Base-by-base conservation (phyloP, 2,329 filamentous ascomycete genomes). In the Colletotrichum zoysiae region DNA sequence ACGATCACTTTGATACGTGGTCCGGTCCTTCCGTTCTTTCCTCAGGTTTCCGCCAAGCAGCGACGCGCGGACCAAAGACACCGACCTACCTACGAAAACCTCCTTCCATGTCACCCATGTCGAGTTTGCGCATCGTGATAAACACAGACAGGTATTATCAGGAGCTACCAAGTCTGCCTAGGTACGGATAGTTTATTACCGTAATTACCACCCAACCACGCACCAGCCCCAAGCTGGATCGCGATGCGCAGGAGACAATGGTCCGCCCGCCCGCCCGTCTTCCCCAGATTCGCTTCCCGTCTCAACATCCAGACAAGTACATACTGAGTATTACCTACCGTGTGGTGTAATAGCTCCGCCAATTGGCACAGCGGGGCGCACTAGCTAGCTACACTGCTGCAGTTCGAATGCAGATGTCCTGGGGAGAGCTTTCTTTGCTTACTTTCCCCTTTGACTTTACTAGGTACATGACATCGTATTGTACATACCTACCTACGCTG, bases 51-150 rank as follows among this genome's bases (percentile, higher is more conserved):
- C 51, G 53, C 46, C 59, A 69, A 69, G 70, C 30, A 30, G 38
- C 46, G 55, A 56, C 65, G 70, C 69, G 69, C 55, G 70, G 70
- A 65, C 70, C 23, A 8, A 20, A 38, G 8, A 35, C 46, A n/a
- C 26, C 26, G 26, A 26, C 46, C 3, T 7, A 12, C 38, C 30
- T 30, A 30, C 30, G n/a, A n/a, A n/a, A n/a, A n/a, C n/a, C n/a
- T n/a, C n/a, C 30, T 30, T 30, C 40, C 40, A 5, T 16, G 40
- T 40, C 38, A 40, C 4, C 16, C 16, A 9, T 12, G 40, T 6
- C 18, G 14, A 42, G 12, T 42, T 42, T 20, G 16, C 42, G 7
- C 16, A 44, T 44, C 42, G 18, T 46, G 18, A 14, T n/a, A 30
- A 30, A 30, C 4, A 30, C 30, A 30, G 0, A 30, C 30, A 30